Base-by-base conservation (phyloP, 2,329 filamentous ascomycete species). In the Diaporthe eres region DNA sequence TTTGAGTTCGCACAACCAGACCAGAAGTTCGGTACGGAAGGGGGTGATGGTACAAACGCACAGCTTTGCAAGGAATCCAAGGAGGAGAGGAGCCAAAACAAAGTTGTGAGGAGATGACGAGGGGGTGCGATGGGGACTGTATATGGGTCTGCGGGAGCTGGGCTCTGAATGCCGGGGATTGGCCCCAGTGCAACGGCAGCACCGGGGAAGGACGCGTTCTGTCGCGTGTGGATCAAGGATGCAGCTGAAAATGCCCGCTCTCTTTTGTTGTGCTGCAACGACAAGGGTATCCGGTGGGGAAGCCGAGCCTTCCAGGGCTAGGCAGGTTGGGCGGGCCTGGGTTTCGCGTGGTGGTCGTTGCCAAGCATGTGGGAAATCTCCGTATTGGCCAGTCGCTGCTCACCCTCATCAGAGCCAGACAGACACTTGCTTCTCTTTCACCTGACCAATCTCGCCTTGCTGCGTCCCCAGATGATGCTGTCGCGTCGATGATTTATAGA, bases 201-300 rank as follows among this genome's bases (percentile, higher is more conserved):
- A 55, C 47, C 37, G 55, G 70, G 42, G 55, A 49, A 65, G n/a
- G 49, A 73, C 71, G 71, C 71, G 71, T 73, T 63, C 61, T 63
- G 58, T 73, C 71, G 71, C 71, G 71, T 73, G 71, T 65, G 71
- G 58, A 57, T 55, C 70, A 72, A 28, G 65, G 65, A 70, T 70
- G 37, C 49, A 47, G 57, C 57, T 72, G 71, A 61, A 73, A 58
- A 61, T 63, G 47, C n/a, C 53, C 57, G 47, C 31, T 34, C 57
- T 65, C 28, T 72, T 55, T 65, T 73, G 42, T 65, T 63, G 28
- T 65, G 58, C 51, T 25, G 71, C 51, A 55, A 42, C 65, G 65
- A 70, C 65, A 39, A 42, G 65, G 65, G 65, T 70, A n/a, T 53
- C 55, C 39, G 71, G 71, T 73, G 71, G 71, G 61, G 71, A 55